A percentile compares a stretch with the other conserved stretches of the same genome.
These are phyloP conservation scores for Vaccinium vitisidaea DNA, from an alignment of 148 eudicot species.

Conservation along the genomic window DNA sequence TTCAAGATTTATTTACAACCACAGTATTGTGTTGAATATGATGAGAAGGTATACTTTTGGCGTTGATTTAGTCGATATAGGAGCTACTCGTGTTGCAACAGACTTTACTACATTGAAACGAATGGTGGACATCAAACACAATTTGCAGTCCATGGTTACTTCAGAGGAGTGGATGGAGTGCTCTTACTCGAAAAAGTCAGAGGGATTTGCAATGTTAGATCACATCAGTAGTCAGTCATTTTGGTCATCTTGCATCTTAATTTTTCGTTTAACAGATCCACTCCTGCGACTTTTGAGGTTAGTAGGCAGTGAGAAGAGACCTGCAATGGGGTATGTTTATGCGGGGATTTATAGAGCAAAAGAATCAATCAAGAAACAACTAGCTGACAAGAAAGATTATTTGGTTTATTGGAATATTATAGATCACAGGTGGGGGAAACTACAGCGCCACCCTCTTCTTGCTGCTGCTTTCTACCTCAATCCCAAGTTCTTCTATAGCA, in stretches of 20 bases:
- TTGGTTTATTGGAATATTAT: constrained; percentile 78
- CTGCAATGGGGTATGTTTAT: constrained; percentile 86
- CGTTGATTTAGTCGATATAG: constrained; percentile 72
- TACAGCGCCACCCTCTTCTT: constrained; percentile 71
- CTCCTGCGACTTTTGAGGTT: constrained; percentile 63
- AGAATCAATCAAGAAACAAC: constrained; percentile 73
- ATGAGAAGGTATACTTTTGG: constrained; percentile 83
- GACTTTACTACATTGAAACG: constrained; percentile 67
- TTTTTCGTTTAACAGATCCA: constrained; percentile 63
- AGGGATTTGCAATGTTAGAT: constrained; percentile 68
- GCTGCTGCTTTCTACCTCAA: constrained; percentile 87
- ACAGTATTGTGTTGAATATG: constrained; percentile 69
- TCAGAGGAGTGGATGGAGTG: constrained; percentile 98
- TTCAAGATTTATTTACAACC: constrained; percentile 78
- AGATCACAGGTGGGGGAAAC: constrained; percentile 74
- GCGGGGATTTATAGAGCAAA: constrained; percentile 84
- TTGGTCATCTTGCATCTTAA: constrained; percentile 70
- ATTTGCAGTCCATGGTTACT: constrained; percentile 80
- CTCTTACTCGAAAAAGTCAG: constrained; percentile 67
- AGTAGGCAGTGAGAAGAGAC: constrained; percentile 59
- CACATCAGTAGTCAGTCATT: constrained; percentile 63
- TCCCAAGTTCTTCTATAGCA: constrained; percentile 71
- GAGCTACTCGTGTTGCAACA: constrained; percentile 47
- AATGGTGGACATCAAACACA: constrained; percentile 66
- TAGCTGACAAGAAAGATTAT: constrained; percentile 57